Base-by-base conservation (phyloP, 2,329 filamentous ascomycete genomes). In the Zymoseptoria pseudotritici region DNA sequence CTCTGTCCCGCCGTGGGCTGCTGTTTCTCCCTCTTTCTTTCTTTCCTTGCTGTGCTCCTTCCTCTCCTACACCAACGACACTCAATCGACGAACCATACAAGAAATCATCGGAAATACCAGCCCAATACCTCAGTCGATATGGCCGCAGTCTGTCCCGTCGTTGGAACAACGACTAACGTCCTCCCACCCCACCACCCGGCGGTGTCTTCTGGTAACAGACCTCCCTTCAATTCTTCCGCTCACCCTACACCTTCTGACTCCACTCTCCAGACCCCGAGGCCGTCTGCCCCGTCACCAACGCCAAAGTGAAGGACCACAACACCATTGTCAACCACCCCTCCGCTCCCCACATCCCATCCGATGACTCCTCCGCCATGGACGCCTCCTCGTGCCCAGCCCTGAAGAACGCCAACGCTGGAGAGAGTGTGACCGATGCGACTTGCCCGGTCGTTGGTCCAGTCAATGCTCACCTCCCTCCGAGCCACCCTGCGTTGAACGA, bases 251-350 rank as follows among this genome's bases (percentile, higher is more conserved):
- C 2, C 22, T 11, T 11, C 50, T 52, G 19, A 52, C 50, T 24
- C 11, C 2, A 13, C 20, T 7, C 13, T 24, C 2, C 65, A 57
- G 70, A 75, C 60, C 72, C 76, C 31, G 76, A 76, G 52, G 76
- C 76, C 29, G 69, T 74, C 64, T 79, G 77, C 71, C 77, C 77
- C 0, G 69, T 78, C 6, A 76, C 77, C 58, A 77, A 77, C 64
- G 77, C 77, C 52, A 77, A 72, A 50, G 76, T 76, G 56, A 72
- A 73, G 58, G 76, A 79, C 69, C 77, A 79, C 70, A 73, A 75
- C 67, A 71, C 75, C 46, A 67, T 69, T 55, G 72, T 74, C 66
- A 71, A 73, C 62, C 77, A 78, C 67, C 76, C 76, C 9, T 68
- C 71, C 13, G 69, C 74, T 24, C 70, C 73, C 4, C 59, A 57